These are phyloP conservation scores for Globisporangium radiosum DNA, from an alignment of 352 stramenopile species.

Conservation along the genomic window DNA sequence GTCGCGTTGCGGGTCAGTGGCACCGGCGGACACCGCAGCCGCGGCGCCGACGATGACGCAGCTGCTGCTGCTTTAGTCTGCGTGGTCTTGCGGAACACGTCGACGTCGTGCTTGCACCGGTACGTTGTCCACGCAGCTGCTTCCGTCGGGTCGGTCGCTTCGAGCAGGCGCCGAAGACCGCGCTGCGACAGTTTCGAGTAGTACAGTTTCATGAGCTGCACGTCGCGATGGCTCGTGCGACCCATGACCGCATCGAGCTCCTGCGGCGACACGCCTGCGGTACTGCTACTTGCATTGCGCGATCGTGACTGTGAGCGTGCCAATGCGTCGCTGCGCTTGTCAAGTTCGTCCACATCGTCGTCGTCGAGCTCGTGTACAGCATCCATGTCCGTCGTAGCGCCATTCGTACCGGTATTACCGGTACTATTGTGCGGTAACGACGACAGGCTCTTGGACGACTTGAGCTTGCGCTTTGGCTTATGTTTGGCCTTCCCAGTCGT, in stretches of 20 bases:
- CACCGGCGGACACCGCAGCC: too few species aligned
- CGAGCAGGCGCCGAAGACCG: slow-evolving; percentile 45
- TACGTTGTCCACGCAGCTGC: slow-evolving; percentile 44
- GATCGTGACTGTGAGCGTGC: slow-evolving; percentile 1
- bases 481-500: background rate
- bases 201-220: slow-evolving; percentile 68
- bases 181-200: slow-evolving; percentile 58
- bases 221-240: slow-evolving; percentile 52
- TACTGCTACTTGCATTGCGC: background rate
- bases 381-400: slow-evolving; percentile 4
- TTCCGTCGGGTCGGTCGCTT: slow-evolving; percentile 24
- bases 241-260: slow-evolving; percentile 61
- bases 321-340: background rate
- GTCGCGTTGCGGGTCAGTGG: background rate
- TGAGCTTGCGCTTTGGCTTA: slow-evolving; percentile 45
- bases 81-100: slow-evolving; percentile 27
- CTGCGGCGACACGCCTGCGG: slow-evolving; percentile 21
- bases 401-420: background rate
- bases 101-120: slow-evolving; percentile 28
- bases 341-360: slow-evolving; percentile 9
- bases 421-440: slow-evolving; percentile 2
- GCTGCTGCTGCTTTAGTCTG: background rate
- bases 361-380: slow-evolving; percentile 18
- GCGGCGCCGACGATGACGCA: too few species aligned
- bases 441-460: slow-evolving; percentile 34